phyloP scores from a whole-genome alignment of 176 grass and related monocot genomes.

The Poa annua region DNA sequence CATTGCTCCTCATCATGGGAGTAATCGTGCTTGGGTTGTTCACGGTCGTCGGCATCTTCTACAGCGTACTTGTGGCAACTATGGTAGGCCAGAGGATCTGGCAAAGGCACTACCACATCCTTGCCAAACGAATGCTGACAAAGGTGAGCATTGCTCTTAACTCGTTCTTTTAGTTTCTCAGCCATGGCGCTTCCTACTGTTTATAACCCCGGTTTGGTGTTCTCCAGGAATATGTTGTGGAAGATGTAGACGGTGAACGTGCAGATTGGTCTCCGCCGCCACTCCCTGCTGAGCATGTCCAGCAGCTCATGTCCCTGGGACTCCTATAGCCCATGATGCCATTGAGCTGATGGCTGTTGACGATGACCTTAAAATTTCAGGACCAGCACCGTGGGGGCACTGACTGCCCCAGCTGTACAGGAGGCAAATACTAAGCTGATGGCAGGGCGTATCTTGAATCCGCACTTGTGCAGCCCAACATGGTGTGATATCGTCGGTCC shows the following conservation, averaged over 20 bases:
- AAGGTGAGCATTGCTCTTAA: conserved; percentile 46
- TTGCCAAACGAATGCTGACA: conserved; percentile 89
- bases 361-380: conserved; percentile 33
- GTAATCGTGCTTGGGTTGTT: conserved; percentile 72
- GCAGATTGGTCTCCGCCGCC: conserved; percentile 77
- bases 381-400: neutral
- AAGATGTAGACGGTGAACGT: conserved; percentile 72
- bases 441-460: conserved; percentile 25
- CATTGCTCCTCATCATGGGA: conserved; percentile 83
- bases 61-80: conserved; percentile 77
- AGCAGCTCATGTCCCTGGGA: conserved; percentile 82
- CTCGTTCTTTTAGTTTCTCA: neutral
- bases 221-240: conserved; percentile 85
- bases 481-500: conserved; percentile 9
- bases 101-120: conserved; percentile 89
- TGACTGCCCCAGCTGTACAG: conserved; percentile 52
- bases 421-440: conserved; percentile 32
- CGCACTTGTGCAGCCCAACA: neutral
- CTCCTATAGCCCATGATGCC: conserved; percentile 58
- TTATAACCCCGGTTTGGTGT: neutral
- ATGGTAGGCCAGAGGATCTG: conserved; percentile 94
- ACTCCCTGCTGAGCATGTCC: conserved; percentile 69
- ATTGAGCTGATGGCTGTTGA: conserved; percentile 2
- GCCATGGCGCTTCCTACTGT: neutral
- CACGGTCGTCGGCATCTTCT: conserved; percentile 77